Conservation (phyloP, 305 asterid species). For the Andrographis paniculata region DNA sequence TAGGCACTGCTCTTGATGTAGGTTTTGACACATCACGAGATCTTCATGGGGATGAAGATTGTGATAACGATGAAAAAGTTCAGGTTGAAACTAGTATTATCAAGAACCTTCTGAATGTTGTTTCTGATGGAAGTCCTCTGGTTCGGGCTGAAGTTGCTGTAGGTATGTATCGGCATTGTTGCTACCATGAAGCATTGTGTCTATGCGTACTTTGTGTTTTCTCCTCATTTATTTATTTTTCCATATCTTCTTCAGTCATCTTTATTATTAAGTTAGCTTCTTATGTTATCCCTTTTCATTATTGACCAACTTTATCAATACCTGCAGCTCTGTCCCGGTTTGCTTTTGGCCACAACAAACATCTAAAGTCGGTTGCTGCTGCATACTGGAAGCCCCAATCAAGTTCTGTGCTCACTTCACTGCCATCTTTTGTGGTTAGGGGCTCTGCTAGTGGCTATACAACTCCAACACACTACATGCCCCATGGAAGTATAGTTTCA, state of each 20-base stretch:
- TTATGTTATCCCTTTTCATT: background rate
- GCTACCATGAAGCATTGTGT: background rate
- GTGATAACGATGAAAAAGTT: conserved; percentile 88
- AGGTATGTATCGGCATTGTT: conserved; percentile 39
- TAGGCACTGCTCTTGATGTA: conserved; percentile 81
- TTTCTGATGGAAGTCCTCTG: conserved; percentile 95
- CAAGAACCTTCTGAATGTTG: conserved; percentile 69
- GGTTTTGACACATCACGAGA: conserved; percentile 76
- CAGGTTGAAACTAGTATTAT: conserved; percentile 66
- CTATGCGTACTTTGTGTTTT: background rate
- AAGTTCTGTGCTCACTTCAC: conserved; percentile 63
- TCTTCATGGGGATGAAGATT: conserved; percentile 73
- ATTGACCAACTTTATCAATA: conserved; percentile 11
- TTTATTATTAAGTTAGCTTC: background rate
- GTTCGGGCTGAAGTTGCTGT: conserved; percentile 97
- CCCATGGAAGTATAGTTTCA: conserved; percentile 65
- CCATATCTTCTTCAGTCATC: conserved; percentile 1
- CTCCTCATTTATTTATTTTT: conserved; percentile 5
- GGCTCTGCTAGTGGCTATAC: conserved; percentile 78
- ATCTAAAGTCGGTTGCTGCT: conserved; percentile 89
- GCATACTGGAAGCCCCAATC: conserved; percentile 84
- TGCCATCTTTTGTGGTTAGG: conserved; percentile 73
- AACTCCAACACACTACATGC: conserved; percentile 69
- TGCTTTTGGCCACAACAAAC: conserved; percentile 90
- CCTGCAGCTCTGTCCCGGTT: conserved; percentile 96